phyloP scores from a whole-genome alignment of 805 yeast genomes.

The Teunomyces gatunensis region DNA sequence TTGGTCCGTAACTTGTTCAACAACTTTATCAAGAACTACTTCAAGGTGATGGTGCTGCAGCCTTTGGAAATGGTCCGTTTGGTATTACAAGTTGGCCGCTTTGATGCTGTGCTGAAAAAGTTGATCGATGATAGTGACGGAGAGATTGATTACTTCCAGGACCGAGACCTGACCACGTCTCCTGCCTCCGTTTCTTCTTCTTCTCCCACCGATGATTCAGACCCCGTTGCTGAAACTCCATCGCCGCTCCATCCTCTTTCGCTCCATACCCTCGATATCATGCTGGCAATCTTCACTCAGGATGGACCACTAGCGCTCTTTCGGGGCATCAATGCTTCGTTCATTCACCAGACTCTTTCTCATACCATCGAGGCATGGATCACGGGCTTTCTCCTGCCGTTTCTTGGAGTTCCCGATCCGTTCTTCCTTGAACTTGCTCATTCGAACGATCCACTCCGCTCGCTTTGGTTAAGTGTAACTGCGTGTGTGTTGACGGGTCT shows the following conservation, averaged over 20 bases:
- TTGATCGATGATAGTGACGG: constrained; percentile 16
- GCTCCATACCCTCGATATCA: constrained; percentile 62
- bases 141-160: constrained; percentile 39
- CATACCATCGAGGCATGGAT: constrained; percentile 88
- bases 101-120: constrained; percentile 23
- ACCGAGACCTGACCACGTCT: neutral
- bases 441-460: constrained; percentile 68
- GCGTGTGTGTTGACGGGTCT: constrained; percentile 75
- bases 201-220: too few species aligned
- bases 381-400: constrained; percentile 81
- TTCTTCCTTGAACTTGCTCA: constrained; percentile 78
- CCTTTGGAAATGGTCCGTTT: constrained; percentile 85
- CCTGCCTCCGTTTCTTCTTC: too few species aligned
- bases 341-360: constrained; percentile 69
- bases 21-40: constrained; percentile 66
- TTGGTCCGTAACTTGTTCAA: constrained; percentile 54
- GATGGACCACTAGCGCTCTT: constrained; percentile 73
- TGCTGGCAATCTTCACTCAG: constrained; percentile 59
- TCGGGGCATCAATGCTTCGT: constrained; percentile 76
- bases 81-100: constrained; percentile 76
- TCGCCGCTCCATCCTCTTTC: constrained; percentile 22
- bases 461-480: constrained; percentile 64
- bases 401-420: constrained; percentile 84
- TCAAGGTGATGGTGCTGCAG: constrained; percentile 68
- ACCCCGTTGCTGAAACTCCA: too few species aligned